A percentile compares a stretch with the other conserved stretches of the same genome.
phyloP scores from a whole-genome alignment of 176 grass and related monocot species.

The Triticum turgidum region DNA sequence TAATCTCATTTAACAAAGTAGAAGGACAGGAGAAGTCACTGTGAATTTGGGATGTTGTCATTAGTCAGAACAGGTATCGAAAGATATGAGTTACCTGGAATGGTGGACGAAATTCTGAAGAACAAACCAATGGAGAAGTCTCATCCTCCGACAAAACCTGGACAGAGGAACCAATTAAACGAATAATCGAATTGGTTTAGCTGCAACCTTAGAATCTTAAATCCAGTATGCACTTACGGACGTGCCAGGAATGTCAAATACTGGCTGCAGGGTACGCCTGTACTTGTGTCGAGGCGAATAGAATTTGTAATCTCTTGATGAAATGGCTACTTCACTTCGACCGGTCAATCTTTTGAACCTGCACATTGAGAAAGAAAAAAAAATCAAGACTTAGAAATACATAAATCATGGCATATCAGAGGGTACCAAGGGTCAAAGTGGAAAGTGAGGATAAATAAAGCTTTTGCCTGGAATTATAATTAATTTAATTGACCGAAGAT shows the following conservation, averaged over 20 bases:
- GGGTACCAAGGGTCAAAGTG: neutral
- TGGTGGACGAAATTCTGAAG: conserved; percentile 60
- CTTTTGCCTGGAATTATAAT: neutral
- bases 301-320: conserved; percentile 85
- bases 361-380: neutral
- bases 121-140: conserved; percentile 62
- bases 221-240: conserved; percentile 44
- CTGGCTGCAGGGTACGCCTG: conserved; percentile 55
- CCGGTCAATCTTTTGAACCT: conserved; percentile 96
- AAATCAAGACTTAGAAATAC: conserved; percentile 1
- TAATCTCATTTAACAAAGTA: neutral
- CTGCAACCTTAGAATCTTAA: conserved; percentile 18
- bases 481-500: neutral
- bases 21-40: conserved; percentile 1
- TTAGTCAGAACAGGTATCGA: conserved; percentile 11
- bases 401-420: neutral
- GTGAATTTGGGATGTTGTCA: neutral
- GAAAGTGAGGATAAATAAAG: neutral
- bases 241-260: conserved; percentile 54
- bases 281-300: conserved; percentile 86
- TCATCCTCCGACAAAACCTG: conserved; percentile 63
- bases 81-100: conserved; percentile 50
- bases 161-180: conserved; percentile 7
- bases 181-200: neutral
- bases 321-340: conserved; percentile 59